phyloP scores from a whole-genome alignment of 441 rosid species.

The Breynia disticha region DNA sequence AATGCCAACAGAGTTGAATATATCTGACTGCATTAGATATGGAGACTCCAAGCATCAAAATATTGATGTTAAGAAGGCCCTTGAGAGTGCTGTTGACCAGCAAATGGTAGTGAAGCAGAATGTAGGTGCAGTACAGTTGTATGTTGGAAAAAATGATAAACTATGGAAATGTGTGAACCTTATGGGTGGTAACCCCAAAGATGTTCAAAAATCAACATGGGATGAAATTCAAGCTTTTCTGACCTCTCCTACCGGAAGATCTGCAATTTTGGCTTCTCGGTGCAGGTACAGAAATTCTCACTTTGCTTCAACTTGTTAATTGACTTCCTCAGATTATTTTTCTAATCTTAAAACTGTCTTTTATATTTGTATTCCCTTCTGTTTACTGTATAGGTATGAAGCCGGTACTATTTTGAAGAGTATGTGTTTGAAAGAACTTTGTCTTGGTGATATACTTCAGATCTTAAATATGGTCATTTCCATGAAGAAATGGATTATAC shows the following conservation, averaged over 20 bases:
- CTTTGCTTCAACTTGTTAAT: not conserved
- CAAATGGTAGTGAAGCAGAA: slow-evolving; percentile 34
- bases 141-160: slow-evolving; percentile 30
- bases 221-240: slow-evolving; percentile 25
- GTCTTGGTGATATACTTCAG: slow-evolving; percentile 32
- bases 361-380: not conserved
- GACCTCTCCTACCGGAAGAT: slow-evolving; percentile 24
- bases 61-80: slow-evolving; percentile 28
- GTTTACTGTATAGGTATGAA: slow-evolving; percentile 27
- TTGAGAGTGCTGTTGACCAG: slow-evolving; percentile 34
- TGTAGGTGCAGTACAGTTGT: slow-evolving; percentile 26
- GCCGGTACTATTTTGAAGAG: slow-evolving; percentile 29
- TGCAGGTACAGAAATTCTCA: slow-evolving; percentile 31
- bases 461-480: slow-evolving; percentile 25
- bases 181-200: slow-evolving; percentile 27
- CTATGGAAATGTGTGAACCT: slow-evolving; percentile 43
- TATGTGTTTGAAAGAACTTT: slow-evolving; percentile 30
- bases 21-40: slow-evolving; percentile 32
- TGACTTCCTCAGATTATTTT: not conserved
- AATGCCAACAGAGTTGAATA: slow-evolving; percentile 36
- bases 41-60: slow-evolving; percentile 29
- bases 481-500: slow-evolving; percentile 27
- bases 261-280: slow-evolving; percentile 32
- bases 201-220: slow-evolving; percentile 28
- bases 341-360: slow-evolving; percentile 9